Percentiles rank a stretch among this genome's conserved stretches.
These are phyloP conservation scores for Begonia fuchsioides DNA, from an alignment of 306 rosid species.

Conservation along the genomic window DNA sequence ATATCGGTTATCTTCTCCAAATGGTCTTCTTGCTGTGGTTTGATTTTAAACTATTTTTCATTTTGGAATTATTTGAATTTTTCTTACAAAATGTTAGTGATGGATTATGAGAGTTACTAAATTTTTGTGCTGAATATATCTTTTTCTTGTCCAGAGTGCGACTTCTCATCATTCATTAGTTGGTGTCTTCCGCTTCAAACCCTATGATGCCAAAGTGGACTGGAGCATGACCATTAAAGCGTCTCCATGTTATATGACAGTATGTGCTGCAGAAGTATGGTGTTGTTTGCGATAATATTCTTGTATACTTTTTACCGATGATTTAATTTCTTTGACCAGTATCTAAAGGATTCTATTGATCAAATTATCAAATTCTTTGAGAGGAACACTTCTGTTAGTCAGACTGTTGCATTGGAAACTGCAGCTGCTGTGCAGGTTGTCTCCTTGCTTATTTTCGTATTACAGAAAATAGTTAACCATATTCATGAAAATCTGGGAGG, in stretches of 20 bases:
- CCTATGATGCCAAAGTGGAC: constrained; percentile 64
- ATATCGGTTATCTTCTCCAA: constrained; percentile 72
- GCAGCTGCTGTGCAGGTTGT: constrained; percentile 96
- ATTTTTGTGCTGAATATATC: neutral
- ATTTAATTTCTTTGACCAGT: constrained; percentile 36
- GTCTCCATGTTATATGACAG: constrained; percentile 97
- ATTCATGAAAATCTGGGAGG: too few relatives aligned
- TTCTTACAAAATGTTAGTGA: neutral
- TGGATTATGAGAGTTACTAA: too few relatives aligned
- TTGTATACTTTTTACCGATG: constrained; percentile 14
- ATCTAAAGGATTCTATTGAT: constrained; percentile 67
- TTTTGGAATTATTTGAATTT: constrained; percentile 2
- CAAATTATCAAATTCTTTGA: constrained; percentile 72
- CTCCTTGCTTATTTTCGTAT: neutral
- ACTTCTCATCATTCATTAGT: constrained; percentile 53
- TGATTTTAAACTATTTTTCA: constrained; percentile 9
- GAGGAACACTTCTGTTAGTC: constrained; percentile 67
- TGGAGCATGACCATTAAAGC: constrained; percentile 98
- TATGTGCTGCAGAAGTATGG: constrained; percentile 20
- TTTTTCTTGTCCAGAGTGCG: constrained; percentile 59
- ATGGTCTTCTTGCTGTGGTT: constrained; percentile 91
- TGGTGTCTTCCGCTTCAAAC: constrained; percentile 66
- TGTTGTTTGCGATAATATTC: constrained; percentile 6
- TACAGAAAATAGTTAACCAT: too few relatives aligned
- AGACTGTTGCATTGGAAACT: constrained; percentile 76